Evolutionary conservation across 179 eudicot genomes (phyloP), one percentile per base, ranked within the genome.

Genomic region (Patellifolia procumbens): DNA sequence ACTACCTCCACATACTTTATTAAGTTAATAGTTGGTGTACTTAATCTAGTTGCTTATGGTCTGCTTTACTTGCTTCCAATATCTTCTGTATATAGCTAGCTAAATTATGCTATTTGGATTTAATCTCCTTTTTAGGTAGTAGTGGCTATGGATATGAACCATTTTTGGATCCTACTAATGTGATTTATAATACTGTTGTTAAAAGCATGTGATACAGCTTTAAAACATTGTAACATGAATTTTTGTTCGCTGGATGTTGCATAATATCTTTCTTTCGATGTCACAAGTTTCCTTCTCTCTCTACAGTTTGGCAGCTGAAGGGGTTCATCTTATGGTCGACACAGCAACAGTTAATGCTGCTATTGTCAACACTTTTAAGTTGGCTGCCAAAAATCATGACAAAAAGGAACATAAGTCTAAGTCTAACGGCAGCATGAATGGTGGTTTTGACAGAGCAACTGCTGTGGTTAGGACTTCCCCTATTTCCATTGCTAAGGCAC

Each of bases 281-380:
- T 66, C 31, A 53, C 69, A 56, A 74, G 48, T 74, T 55, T 32
- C 20, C 2, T 32, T 48, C 43, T 73, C 78, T 56, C 70, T 28
- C 67, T 59, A 37, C 89, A 94, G 98, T 70, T 89, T 94, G 85
- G 98, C 98, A 76, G 84, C 66, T 68, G 72, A 78, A 76, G 89
- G 91, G 75, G 90, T 88, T 53, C 85, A 77, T 68, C 86, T 92
- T 75, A 86, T 93, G 95, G 79, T 94, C 75, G 98, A 94, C 81
- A 85, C 91, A 53, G 86, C 93, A 78, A 82, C 90, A 20, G 89
- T 89, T 68, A 94, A 93, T 90, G 97, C 95, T 74, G 98, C 97
- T 75, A 88, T 94, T 72, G 94, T 82, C 65, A 88, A 85, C 70
- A 82, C 95, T 55, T 94, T 86, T 37, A 85, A 84, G 81, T 49